Evolutionary conservation across 371 early-diverging fungal genomes (phyloP).

Genomic region (Mucor irregularis): DNA sequence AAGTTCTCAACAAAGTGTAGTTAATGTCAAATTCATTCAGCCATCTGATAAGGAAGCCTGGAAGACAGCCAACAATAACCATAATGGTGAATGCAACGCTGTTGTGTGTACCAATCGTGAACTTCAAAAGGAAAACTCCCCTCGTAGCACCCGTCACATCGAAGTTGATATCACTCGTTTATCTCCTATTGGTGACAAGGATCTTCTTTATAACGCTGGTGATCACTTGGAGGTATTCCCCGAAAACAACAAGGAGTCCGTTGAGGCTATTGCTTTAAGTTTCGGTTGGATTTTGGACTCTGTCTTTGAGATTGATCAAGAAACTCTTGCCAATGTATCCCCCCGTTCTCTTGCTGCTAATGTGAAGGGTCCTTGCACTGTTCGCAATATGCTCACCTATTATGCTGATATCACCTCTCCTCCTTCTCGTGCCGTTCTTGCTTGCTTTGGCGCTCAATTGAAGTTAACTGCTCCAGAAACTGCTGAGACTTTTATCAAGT

Average conservation of each 20-base stretch:
- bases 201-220: conserved; percentile 46
- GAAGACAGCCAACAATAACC: conserved; percentile 27
- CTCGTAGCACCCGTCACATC: conserved; percentile 50
- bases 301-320: conserved; percentile 49
- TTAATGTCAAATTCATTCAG: conserved; percentile 27
- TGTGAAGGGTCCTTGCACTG: conserved; percentile 48
- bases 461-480: conserved; percentile 32
- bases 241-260: conserved; percentile 36
- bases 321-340: conserved; percentile 30
- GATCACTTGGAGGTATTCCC: conserved; percentile 62
- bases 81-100: conserved; percentile 33
- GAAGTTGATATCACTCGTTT: conserved; percentile 42
- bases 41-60: conserved; percentile 32
- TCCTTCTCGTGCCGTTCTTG: conserved; percentile 47
- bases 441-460: conserved; percentile 44
- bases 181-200: conserved; percentile 23
- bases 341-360: conserved; percentile 52
- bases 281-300: conserved; percentile 56
- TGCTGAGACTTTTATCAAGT: conserved; percentile 34
- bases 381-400: conserved; percentile 50
- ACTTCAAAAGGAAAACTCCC: conserved; percentile 35
- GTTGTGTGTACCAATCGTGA: conserved; percentile 30
- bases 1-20: conserved; percentile 2
- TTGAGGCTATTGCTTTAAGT: conserved; percentile 46
- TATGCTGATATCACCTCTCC: conserved; percentile 52